These are phyloP conservation scores for Salinomyces thailandicus DNA, from an alignment of 2,329 filamentous ascomycete genomes.

Conservation along the genomic window DNA sequence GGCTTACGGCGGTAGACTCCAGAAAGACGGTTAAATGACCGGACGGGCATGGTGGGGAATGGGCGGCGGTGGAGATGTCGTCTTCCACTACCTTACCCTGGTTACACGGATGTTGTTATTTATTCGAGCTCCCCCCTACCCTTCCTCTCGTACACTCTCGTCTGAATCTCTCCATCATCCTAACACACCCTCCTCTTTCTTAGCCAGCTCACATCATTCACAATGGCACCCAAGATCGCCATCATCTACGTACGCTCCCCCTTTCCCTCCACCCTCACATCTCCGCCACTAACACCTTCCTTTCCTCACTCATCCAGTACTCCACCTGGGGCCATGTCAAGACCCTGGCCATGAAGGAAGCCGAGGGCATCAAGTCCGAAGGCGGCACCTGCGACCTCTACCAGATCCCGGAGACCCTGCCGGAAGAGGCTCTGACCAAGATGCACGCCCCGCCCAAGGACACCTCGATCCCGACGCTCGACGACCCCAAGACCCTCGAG, in stretches of 20 bases:
- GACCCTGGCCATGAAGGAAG: slow-evolving; percentile 77
- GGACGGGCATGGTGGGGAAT: background rate
- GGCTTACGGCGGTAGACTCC: background rate
- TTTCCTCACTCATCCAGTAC: slow-evolving; percentile 50
- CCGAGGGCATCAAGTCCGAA: slow-evolving; percentile 77
- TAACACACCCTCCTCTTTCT: background rate
- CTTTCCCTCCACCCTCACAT: background rate
- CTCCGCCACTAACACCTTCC: background rate
- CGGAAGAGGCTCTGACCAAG: slow-evolving; percentile 71
- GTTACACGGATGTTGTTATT: background rate
- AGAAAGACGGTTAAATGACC: background rate
- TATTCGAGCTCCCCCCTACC: background rate
- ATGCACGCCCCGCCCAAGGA: slow-evolving; percentile 81
- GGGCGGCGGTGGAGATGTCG: background rate
- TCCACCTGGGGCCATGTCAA: slow-evolving; percentile 89
- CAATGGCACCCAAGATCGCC: slow-evolving; percentile 83
- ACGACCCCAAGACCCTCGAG: slow-evolving; percentile 52
- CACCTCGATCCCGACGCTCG: slow-evolving; percentile 50
- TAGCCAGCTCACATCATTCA: slow-evolving; percentile 18
- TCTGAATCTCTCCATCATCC: slow-evolving; percentile 1
- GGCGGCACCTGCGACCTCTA: slow-evolving; percentile 73
- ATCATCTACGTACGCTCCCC: slow-evolving; percentile 66
- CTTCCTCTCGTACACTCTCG: slow-evolving; percentile 1
- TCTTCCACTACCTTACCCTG: no score
- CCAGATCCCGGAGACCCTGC: slow-evolving; percentile 83